Percentiles rank a stretch among this genome's conserved stretches.
Evolutionary conservation across 306 rosid species (phyloP).

Genomic region (Clitoria ternatea): DNA sequence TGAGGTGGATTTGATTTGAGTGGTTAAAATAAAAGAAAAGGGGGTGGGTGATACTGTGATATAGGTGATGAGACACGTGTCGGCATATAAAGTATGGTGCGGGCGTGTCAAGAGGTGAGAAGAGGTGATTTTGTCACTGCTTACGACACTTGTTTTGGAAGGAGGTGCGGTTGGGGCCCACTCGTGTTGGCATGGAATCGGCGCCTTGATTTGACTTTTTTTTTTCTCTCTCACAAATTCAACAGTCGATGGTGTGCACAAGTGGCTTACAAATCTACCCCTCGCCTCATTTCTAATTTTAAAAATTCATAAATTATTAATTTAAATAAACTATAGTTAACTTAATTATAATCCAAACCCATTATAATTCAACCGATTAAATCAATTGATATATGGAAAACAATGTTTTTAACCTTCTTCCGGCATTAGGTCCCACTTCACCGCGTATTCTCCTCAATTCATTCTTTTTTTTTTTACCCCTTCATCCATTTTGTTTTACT

Average conservation of each 20-base stretch:
- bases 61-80: slow-evolving; percentile 53
- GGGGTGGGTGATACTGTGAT: slow-evolving; percentile 25
- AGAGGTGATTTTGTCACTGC: slow-evolving; percentile 75
- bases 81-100: slow-evolving; percentile 22
- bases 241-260: slow-evolving; percentile 24
- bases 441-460: slow-evolving; percentile 18
- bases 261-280: slow-evolving; percentile 17
- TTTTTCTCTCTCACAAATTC: background rate
- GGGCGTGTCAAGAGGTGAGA: slow-evolving; percentile 48
- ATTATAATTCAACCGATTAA: too few species aligned
- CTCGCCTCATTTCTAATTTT: slow-evolving; percentile 36
- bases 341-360: too few species aligned
- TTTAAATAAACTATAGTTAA: too few species aligned
- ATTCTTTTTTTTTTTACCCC: background rate
- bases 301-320: too few species aligned
- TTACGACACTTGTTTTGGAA: slow-evolving; percentile 73
- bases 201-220: slow-evolving; percentile 38
- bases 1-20: too few species aligned
- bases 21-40: background rate
- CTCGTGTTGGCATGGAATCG: slow-evolving; percentile 38
- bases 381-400: too few species aligned
- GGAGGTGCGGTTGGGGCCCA: slow-evolving; percentile 42
- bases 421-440: slow-evolving; percentile 26
- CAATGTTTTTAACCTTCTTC: too few species aligned
- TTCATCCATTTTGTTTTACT: background rate